Percentiles rank a stretch among this genome's conserved stretches.
phyloP scores from a whole-genome alignment of 2,329 filamentous ascomycete genomes.

The Trichoderma harzianum region DNA sequence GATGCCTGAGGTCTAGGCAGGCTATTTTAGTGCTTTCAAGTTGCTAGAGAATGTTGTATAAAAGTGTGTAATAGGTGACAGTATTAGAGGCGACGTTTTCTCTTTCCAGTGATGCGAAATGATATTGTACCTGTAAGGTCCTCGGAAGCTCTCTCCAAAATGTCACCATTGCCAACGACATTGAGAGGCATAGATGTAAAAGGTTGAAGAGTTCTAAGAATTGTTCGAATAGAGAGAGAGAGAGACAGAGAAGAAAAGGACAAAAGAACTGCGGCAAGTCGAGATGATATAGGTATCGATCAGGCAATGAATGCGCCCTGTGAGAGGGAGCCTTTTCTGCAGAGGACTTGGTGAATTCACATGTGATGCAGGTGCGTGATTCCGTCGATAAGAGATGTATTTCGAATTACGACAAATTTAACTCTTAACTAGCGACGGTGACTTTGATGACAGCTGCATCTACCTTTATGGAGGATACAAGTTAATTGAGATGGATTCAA shows the following conservation, averaged over 20 bases:
- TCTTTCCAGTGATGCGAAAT: no score
- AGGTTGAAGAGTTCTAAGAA: no score
- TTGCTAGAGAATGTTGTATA: neutral
- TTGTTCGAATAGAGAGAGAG: no score
- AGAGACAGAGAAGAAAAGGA: no score
- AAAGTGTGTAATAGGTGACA: neutral
- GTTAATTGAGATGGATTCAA: neutral
- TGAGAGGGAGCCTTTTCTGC: rapidly evolving
- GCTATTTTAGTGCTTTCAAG: neutral
- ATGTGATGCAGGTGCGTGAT: neutral
- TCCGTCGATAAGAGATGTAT: neutral
- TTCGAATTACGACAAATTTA: neutral
- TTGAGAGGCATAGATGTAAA: no score
- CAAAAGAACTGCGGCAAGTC: neutral
- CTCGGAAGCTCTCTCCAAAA: no score
- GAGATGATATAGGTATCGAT: neutral
- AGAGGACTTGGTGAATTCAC: neutral
- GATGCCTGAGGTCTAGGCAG: neutral
- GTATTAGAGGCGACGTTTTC: neutral
- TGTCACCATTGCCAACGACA: no score
- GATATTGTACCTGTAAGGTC: neutral
- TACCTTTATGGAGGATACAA: neutral
- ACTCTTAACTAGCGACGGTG: neutral
- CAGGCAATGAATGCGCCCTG: neutral
- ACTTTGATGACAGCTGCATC: neutral